These are phyloP conservation scores for Cercophora scortea DNA, from an alignment of 495 filamentous ascomycete genomes.

Conservation along the genomic window DNA sequence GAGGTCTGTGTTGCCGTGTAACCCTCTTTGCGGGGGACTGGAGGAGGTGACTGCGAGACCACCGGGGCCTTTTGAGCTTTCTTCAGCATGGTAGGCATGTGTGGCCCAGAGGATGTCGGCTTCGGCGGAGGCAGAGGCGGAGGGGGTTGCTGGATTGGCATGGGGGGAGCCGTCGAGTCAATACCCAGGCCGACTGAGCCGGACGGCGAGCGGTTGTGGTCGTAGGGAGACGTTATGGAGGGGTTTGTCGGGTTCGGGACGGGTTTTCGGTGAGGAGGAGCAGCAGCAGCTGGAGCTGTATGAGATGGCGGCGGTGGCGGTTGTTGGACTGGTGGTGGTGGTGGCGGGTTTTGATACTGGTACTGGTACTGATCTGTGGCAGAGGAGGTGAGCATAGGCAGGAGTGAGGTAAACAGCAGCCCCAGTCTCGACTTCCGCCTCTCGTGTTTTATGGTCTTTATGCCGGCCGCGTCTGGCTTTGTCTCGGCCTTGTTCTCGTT, in stretches of 20 bases:
- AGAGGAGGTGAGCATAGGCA: constrained; percentile 12
- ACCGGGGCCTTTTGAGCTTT: neutral
- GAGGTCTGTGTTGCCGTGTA: neutral
- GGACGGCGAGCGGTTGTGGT: no score
- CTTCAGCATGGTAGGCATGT: neutral
- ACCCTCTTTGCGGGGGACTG: neutral
- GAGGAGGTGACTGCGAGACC: neutral
- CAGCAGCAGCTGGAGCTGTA: neutral
- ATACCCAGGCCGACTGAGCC: neutral
- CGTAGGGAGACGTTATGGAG: no score
- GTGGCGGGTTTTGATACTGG: neutral
- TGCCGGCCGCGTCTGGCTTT: neutral
- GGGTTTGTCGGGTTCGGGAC: neutral
- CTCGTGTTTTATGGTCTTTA: neutral
- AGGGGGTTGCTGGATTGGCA: neutral
- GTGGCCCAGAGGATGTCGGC: neutral
- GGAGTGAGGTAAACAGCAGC: constrained; percentile 5
- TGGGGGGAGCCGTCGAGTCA: neutral
- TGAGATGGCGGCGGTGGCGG: no score
- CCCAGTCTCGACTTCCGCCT: constrained; percentile 9
- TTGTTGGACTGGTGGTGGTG: no score
- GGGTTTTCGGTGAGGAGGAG: constrained; percentile 10
- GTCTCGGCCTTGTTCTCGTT: neutral
- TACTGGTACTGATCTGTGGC: constrained; percentile 4
- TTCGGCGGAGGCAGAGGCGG: neutral